Conservation (phyloP, 2,329 filamentous ascomycete species). For the Colletotrichum chrysophilum region DNA sequence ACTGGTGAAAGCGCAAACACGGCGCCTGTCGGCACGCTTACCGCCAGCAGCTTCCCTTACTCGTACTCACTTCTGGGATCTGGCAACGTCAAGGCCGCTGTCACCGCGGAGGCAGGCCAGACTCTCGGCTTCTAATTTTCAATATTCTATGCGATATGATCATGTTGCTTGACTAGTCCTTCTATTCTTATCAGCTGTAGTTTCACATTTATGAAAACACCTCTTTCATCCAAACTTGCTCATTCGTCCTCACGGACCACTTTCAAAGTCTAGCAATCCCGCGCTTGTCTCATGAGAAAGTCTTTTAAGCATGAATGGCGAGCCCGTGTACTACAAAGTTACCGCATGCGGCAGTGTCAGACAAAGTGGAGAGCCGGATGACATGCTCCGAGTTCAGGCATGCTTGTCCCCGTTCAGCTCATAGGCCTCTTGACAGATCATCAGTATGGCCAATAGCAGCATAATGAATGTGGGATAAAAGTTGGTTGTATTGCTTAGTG, state of each 20-base stretch:
- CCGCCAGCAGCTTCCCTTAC: constrained; percentile 54
- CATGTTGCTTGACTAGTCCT: not conserved
- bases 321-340: not conserved
- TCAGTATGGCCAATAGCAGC: too few relatives aligned
- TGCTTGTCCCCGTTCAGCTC: not conserved
- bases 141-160: not conserved
- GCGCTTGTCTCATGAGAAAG: not conserved
- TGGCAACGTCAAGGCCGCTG: constrained; percentile 42
- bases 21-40: constrained; percentile 51
- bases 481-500: too few relatives aligned
- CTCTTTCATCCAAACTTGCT: not conserved
- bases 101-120: constrained; percentile 39
- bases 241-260: not conserved
- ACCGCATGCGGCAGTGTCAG: not conserved
- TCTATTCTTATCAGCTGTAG: not conserved
- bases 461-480: too few relatives aligned
- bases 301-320: not conserved
- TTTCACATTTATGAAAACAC: not conserved
- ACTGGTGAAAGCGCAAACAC: constrained; percentile 47
- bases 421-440: not conserved
- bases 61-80: constrained; percentile 44
- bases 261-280: not conserved
- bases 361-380: not conserved
- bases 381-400: not conserved
- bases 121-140: constrained; percentile 25